phyloP scores from a whole-genome alignment of 768 basidiomycete genomes.

The Austroboletus festivus region DNA sequence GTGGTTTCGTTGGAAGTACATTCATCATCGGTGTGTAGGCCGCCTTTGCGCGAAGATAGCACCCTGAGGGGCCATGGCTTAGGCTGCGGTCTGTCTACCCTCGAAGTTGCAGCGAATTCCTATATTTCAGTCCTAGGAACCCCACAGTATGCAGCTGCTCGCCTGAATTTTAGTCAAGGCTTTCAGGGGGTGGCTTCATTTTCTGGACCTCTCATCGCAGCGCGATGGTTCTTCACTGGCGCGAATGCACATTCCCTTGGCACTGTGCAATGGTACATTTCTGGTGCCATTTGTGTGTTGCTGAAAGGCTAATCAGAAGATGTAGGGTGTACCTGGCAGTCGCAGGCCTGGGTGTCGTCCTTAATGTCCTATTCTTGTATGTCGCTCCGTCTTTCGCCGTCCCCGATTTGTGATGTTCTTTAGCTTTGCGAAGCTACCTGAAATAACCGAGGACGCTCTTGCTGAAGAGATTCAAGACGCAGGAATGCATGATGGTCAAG shows the following conservation, averaged over 20 bases:
- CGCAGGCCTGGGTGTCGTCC: slow-evolving; percentile 55
- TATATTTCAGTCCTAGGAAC: slow-evolving; percentile 69
- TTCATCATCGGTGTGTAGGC: slow-evolving; percentile 54
- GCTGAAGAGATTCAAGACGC: slow-evolving; percentile 44
- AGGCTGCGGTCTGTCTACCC: slow-evolving; percentile 64
- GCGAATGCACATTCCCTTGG: slow-evolving; percentile 57
- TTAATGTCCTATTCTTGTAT: slow-evolving; percentile 65
- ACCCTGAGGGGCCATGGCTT: not conserved
- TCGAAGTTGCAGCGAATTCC: slow-evolving; percentile 78
- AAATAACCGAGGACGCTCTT: slow-evolving; percentile 68
- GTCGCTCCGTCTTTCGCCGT: slow-evolving; percentile 16
- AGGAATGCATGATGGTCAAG: slow-evolving; percentile 39
- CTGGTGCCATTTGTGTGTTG: not conserved
- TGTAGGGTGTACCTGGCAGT: slow-evolving; percentile 63
- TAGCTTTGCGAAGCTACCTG: slow-evolving; percentile 64
- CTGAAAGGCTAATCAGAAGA: not conserved
- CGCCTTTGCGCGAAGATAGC: not conserved
- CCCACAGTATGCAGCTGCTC: slow-evolving; percentile 67
- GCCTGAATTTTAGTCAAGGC: slow-evolving; percentile 77
- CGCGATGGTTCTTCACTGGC: slow-evolving; percentile 70
- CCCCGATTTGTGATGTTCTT: not conserved
- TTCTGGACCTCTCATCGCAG: slow-evolving; percentile 70
- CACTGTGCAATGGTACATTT: slow-evolving; percentile 60
- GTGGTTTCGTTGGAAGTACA: slow-evolving; percentile 72
- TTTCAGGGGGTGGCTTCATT: slow-evolving; percentile 77